Evolutionary conservation across 768 basidiomycete species (phyloP), one percentile per base, ranked within the genome.

Genomic region (Boletellus ananiceps): DNA sequence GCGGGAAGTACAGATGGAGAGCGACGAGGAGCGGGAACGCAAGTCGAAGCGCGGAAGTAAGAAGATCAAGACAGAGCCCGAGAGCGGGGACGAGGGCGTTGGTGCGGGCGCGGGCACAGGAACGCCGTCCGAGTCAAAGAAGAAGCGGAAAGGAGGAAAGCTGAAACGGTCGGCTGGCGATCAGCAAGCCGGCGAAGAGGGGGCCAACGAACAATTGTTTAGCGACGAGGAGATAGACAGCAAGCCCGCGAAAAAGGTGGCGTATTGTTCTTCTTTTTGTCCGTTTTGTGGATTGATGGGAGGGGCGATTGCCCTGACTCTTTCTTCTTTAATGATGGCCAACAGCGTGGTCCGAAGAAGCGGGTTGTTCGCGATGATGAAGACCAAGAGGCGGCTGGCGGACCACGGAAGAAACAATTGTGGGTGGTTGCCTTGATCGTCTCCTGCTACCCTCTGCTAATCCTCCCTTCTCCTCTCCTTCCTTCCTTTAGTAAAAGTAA

Each of bases 291-390:
- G 29, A 29, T 29, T 29, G 27, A 27, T 27, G 8, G 8, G 27
- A 8, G 27, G 5, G 13, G 36, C 19, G 40, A 38, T 18, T 42
- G 8, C 42, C 9, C 13, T 21, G n/a, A 21, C 14, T 5, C 12
- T 7, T 23, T 21, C 13, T 12, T 25, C 23, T 25, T 25, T 5
- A 25, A 32, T 19, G 41, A 19, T n/a, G 8, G 5, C 44, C 29
- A 40, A 21, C 36, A 76, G 74, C 72, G 72, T 56, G 65, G 71
- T 33, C 64, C 77, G 36, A 92, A 88, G 74, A 91, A 86, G 71
- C 78, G 87, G 11, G 81, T 85, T 5, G 79, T 91, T 18, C 71
- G 84, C 29, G 89, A 91, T 52, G 88, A 89, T 9, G 90, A 92
- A 34, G 83, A 78, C 13, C 88, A 86, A 9, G 90, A 86, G 23